These are phyloP conservation scores for cucumber (Cucumis sativus) DNA, from an alignment of 306 rosid species.

Conservation along the genomic window DNA sequence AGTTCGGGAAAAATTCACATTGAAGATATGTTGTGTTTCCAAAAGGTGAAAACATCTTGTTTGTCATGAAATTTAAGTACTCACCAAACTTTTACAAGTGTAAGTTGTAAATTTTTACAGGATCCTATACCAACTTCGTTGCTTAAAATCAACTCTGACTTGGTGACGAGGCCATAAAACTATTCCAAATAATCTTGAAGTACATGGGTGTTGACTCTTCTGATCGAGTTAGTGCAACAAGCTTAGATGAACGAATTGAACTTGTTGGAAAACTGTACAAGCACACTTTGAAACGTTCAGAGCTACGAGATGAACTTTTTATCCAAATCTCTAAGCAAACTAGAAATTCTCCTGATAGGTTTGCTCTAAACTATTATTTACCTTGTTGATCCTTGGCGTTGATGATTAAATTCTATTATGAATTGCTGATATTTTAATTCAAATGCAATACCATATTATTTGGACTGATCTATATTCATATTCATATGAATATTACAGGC, in stretches of 20 bases:
- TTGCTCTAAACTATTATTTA: conserved; percentile 3
- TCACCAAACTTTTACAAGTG: background rate
- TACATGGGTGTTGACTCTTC: conserved; percentile 83
- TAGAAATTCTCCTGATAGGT: conserved; percentile 85
- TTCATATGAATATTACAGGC: conserved; percentile 32
- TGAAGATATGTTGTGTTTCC: conserved; percentile 94
- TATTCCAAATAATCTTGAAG: conserved; percentile 79
- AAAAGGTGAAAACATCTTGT: conserved; percentile 46
- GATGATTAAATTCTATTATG: conserved; percentile 2
- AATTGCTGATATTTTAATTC: background rate
- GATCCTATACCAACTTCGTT: conserved; percentile 83
- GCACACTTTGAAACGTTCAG: conserved; percentile 80
- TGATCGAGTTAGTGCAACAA: conserved; percentile 48
- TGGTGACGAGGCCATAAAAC: conserved; percentile 74
- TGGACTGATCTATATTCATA: background rate
- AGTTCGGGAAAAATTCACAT: conserved; percentile 59
- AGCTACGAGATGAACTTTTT: conserved; percentile 91
- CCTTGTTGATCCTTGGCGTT: background rate
- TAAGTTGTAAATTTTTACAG: conserved; percentile 25
- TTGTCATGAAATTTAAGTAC: background rate
- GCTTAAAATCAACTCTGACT: conserved; percentile 66
- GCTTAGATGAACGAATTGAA: conserved; percentile 70
- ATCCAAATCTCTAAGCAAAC: conserved; percentile 90
- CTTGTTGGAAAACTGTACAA: conserved; percentile 76
- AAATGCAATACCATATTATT: background rate